Evolutionary conservation across 1,139 yeast species (phyloP).

Genomic region (Magnusiomyces suaveolens): DNA sequence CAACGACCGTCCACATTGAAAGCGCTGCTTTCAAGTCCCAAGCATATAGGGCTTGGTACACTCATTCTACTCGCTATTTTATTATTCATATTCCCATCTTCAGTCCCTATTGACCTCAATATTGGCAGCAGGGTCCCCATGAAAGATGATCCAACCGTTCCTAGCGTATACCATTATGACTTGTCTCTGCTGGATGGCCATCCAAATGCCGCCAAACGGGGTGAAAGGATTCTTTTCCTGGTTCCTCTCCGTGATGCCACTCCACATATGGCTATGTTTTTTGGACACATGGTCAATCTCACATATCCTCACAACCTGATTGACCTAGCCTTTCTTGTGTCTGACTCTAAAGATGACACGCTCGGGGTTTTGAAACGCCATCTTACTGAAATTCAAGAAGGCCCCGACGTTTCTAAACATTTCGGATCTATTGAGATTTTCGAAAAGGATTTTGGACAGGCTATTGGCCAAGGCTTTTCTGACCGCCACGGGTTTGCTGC

Average conservation of each 20-base stretch:
- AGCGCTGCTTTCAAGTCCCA: not conserved
- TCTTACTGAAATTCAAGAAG: slow-evolving; percentile 42
- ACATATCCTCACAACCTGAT: slow-evolving; percentile 59
- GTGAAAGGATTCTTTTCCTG: slow-evolving; percentile 50
- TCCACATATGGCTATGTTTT: slow-evolving; percentile 57
- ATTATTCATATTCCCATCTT: not conserved
- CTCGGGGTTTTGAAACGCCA: slow-evolving; percentile 40
- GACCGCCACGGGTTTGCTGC: slow-evolving; percentile 69
- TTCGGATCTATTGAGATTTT: slow-evolving; percentile 49
- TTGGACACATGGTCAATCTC: slow-evolving; percentile 47
- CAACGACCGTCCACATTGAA: not conserved
- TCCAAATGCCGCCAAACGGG: slow-evolving; percentile 41
- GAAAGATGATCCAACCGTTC: slow-evolving; percentile 23
- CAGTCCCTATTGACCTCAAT: not conserved
- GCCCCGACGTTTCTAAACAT: slow-evolving; percentile 51
- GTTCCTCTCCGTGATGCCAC: slow-evolving; percentile 68
- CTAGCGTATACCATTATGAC: slow-evolving; percentile 47
- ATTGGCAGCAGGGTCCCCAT: slow-evolving; percentile 8
- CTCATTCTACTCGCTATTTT: not conserved
- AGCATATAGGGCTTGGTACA: not conserved
- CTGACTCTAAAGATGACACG: slow-evolving; percentile 62
- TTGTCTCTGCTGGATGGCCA: slow-evolving; percentile 36
- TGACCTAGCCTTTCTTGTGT: slow-evolving; percentile 55
- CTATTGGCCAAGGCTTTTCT: slow-evolving; percentile 72
- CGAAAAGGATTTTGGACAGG: slow-evolving; percentile 58